A percentile compares a stretch with the other conserved stretches of the same genome.
Evolutionary conservation across 2,329 filamentous ascomycete genomes (phyloP).

Genomic region (Aspergillus transmontanensis): DNA sequence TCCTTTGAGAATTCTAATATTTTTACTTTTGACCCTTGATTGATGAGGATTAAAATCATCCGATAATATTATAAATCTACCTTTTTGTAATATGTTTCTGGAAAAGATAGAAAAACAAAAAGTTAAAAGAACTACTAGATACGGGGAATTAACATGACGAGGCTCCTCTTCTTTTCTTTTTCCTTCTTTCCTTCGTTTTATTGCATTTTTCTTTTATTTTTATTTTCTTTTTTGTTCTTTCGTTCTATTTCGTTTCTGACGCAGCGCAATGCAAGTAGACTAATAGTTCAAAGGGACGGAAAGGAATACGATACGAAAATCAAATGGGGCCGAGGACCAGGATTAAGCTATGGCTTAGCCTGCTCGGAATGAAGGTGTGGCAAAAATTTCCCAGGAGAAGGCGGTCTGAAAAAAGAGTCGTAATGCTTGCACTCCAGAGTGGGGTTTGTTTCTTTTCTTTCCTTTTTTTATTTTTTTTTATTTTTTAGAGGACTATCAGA

Average conservation of each 20-base stretch:
- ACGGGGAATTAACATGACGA: background rate
- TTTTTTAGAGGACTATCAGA: background rate
- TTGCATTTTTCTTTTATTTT: background rate
- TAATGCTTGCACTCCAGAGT: background rate
- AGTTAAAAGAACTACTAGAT: background rate
- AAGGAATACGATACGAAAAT: slow-evolving; percentile 5
- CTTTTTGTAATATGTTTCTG: background rate
- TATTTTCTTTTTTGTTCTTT: background rate
- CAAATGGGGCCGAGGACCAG: slow-evolving; percentile 1
- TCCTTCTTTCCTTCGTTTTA: background rate
- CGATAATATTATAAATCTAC: background rate
- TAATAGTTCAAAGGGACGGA: background rate
- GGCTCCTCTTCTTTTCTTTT: background rate
- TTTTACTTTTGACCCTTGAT: background rate
- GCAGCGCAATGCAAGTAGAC: background rate
- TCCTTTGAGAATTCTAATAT: background rate
- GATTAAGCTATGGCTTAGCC: slow-evolving; percentile 9
- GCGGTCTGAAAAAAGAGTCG: background rate
- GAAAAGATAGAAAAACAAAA: background rate
- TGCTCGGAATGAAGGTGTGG: background rate
- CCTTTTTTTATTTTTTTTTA: background rate
- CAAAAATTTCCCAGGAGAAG: background rate
- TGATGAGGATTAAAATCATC: background rate
- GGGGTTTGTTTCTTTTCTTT: background rate
- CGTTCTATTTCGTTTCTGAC: background rate